These are phyloP conservation scores for Aureobasidium sp. DNA, from an alignment of 2,329 filamentous ascomycete species.

Conservation along the genomic window DNA sequence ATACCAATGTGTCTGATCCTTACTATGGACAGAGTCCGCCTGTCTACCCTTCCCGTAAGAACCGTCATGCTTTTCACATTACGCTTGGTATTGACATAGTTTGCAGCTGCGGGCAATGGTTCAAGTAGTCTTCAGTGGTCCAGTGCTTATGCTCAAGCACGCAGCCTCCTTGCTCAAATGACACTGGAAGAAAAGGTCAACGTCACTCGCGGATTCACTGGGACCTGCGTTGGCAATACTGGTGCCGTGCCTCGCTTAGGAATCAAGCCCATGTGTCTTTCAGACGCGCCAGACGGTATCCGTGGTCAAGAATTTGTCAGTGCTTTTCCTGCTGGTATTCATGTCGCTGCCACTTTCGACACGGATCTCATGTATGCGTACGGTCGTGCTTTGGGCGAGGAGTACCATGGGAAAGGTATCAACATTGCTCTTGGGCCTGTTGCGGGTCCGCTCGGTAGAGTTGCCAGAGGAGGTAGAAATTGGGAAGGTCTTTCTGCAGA, in stretches of 20 bases:
- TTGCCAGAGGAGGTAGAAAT: conserved; percentile 63
- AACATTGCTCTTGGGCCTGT: conserved; percentile 22
- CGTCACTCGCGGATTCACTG: conserved; percentile 25
- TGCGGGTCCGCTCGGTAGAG: conserved; percentile 64
- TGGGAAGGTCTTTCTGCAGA: conserved; percentile 73
- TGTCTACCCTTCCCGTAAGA: conserved; percentile 25
- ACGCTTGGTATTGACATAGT: not conserved
- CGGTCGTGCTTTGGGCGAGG: conserved; percentile 45
- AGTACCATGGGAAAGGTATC: conserved; percentile 27
- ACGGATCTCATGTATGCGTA: conserved; percentile 46
- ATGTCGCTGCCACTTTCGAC: conserved; percentile 44
- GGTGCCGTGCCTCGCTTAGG: conserved; percentile 63
- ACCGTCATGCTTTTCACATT: not conserved
- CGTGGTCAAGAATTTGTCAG: conserved; percentile 68
- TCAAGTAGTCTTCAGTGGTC: conserved; percentile 20
- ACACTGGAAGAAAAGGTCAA: conserved; percentile 30
- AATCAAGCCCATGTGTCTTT: conserved; percentile 64
- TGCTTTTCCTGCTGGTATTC: conserved; percentile 74
- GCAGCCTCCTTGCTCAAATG: conserved; percentile 25
- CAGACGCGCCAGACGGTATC: conserved; percentile 65
- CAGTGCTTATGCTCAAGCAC: conserved; percentile 26
- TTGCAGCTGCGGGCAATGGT: conserved; percentile 18
- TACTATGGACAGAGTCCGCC: conserved; percentile 26
- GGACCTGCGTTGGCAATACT: conserved; percentile 64
- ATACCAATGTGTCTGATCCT: conserved; percentile 16